Evolutionary conservation across 495 filamentous ascomycete genomes (phyloP), one percentile per base, ranked within the genome.

Genomic region (Thozetella sp.): DNA sequence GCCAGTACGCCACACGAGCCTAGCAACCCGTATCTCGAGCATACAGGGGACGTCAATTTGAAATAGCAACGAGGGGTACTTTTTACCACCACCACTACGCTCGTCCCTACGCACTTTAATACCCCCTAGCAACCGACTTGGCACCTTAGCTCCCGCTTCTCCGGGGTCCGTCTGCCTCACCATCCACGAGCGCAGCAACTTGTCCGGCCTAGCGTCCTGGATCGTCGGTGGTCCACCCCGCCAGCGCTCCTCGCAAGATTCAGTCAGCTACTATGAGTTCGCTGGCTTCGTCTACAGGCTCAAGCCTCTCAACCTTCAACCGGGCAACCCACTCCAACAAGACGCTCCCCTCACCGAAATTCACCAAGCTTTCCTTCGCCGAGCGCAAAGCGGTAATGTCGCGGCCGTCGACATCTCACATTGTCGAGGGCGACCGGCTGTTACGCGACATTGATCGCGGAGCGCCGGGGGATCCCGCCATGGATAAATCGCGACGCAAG

Each of bases 351-450:
- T n/a, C 53, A 25, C 20, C 27, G 0, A 27, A 4, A 26, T 48
- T 55, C 13, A 46, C 43, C 19, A 63, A 61, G 20, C 58, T 55
- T 1, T 75, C 78, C 37, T 74, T 79, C 51, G 69, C 76, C 0
- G 72, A 78, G 22, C 77, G 80, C 11, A 77, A 78, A 56, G 60
- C 63, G 3, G 65, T 71, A 23, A 73, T 75, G 22, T 64, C 71
- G n/a, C 51, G 15, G 65, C 75, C 65, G 57, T 79, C 59, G 67
- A 79, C 58, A 56, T 71, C 55, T 56, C 74, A 67, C 15, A 60
- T 76, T 65, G 79, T 72, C 69, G 67, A 74, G 66, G 67, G 74
- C 25, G 69, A 66, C 61, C 62, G 62, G 30, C 62, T 72, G 48
- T 67, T 73, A 67, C 73, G 74, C 26, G 63, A 70, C 48, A 76